Evolutionary conservation across 495 filamentous ascomycete genomes (phyloP).

Genomic region (Penicillium paradoxum): DNA sequence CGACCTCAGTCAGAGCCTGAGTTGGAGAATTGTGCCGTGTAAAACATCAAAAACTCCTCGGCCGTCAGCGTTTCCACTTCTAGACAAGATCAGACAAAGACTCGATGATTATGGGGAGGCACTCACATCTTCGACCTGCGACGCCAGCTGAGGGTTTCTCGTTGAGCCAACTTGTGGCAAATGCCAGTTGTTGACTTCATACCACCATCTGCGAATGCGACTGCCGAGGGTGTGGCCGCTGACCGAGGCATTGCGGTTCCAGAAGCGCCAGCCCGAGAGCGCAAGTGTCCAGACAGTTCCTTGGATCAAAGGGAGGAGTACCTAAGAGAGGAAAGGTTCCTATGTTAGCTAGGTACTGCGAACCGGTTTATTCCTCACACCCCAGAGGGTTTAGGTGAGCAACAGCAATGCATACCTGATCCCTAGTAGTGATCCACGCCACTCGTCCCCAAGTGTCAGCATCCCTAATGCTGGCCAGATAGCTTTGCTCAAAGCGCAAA

Average conservation of each 20-base stretch:
- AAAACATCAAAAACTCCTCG: constrained; percentile 43
- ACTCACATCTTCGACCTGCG: constrained; percentile 48
- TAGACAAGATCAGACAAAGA: not conserved
- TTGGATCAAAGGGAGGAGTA: constrained; percentile 78
- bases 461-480: constrained; percentile 74
- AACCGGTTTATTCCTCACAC: not conserved
- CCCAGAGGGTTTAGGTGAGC: not conserved
- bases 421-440: constrained; percentile 75
- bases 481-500: constrained; percentile 95
- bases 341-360: not conserved
- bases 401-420: constrained; percentile 60
- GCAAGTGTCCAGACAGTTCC: constrained; percentile 78
- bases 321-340: constrained; percentile 39
- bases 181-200: constrained; percentile 80
- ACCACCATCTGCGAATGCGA: constrained; percentile 81
- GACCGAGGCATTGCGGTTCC: constrained; percentile 68
- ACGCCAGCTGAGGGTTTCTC: constrained; percentile 30
- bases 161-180: constrained; percentile 39
- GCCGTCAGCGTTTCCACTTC: constrained; percentile 25
- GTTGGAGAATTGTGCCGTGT: constrained; percentile 40
- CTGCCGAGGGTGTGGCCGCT: constrained; percentile 67
- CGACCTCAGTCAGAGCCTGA: constrained; percentile 30
- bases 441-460: constrained; percentile 74
- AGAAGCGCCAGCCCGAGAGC: constrained; percentile 75
- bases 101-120: constrained; percentile 9